Base-by-base conservation (phyloP, 129 eudicot genomes). In the Escallonia rubra region DNA sequence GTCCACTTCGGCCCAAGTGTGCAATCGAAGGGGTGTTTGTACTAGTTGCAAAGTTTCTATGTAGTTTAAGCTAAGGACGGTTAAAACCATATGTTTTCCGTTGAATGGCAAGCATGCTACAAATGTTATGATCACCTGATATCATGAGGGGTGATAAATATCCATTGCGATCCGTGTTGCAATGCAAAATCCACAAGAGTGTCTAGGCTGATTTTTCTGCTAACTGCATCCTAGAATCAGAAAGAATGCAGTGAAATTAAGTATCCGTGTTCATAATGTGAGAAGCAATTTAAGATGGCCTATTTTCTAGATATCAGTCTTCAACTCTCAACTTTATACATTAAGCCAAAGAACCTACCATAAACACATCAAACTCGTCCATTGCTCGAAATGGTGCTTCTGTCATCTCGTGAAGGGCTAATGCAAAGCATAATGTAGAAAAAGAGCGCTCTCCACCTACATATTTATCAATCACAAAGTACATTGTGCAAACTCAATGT, bases 301-400 rank as follows among this genome's bases (percentile, higher is more conserved):
- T 23, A 23, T 23, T 23, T 23, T 23, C 34, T 23, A 23, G 34
- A 23, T 23, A 23, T 23, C 39, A 57, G 57, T 1, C 10, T 38
- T 38, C 13, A 4, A 10, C 40, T 48, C 59, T 16, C 14, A 23
- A 23, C 34, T 23, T 23, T 1, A 23, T 23, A 23, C 34, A 23
- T 23, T 23, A 23, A 51, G 40, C 2, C 12, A 39, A 5, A 68
- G 39, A 7, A 70, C 71, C 43, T 76, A 93, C 98, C 98, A 93
- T 93, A 82, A 93, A 93, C 53, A 93, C 98, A 77, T 93, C 98
- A 86, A 93, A 93, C 70, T 93, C 98, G 67, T 93, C 98, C 98
- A 93, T 93, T 49, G 98, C 98, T 42, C 96, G 91, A 68, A 93
- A 93, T 7, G 98, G 95, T 57, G 98, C 84, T 75, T 93, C 98